phyloP scores from a whole-genome alignment of 2,329 filamentous ascomycete genomes.

The Penicillium freii region DNA sequence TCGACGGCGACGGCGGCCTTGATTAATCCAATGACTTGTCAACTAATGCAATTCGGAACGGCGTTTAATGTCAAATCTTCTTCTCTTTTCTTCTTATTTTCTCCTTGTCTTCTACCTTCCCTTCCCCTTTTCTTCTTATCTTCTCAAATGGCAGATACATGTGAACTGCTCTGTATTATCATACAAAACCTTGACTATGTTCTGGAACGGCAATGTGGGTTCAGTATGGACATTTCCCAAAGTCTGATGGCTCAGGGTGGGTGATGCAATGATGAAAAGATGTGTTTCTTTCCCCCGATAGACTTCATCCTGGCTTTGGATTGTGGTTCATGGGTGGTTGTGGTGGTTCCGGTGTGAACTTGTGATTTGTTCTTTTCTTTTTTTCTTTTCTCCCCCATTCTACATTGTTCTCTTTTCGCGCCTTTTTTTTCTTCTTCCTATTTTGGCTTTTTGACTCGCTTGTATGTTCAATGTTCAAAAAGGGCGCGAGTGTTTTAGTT shows the following conservation, averaged over 20 bases:
- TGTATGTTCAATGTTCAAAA: conserved; percentile 6
- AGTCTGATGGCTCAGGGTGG: background rate
- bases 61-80: conserved; percentile 15
- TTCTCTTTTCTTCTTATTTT: background rate
- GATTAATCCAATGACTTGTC: conserved; percentile 18
- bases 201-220: background rate
- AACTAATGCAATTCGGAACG: conserved; percentile 17
- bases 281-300: background rate
- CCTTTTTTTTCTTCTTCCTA: background rate
- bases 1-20: conserved; percentile 46
- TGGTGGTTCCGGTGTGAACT: background rate
- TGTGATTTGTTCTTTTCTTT: background rate
- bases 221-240: conserved; percentile 3
- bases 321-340: background rate
- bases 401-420: background rate
- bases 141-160: conserved; percentile 16
- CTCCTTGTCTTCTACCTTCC: background rate
- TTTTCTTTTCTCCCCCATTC: background rate
- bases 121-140: conserved; percentile 8
- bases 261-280: conserved; percentile 1
- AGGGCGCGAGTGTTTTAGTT: conserved; percentile 1
- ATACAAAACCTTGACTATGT: conserved; percentile 18
- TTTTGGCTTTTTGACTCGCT: background rate
- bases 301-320: conserved; percentile 2
- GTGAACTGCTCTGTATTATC: conserved; percentile 26